Percentiles rank a stretch among this genome's conserved stretches.
phyloP scores from a whole-genome alignment of 2,329 filamentous ascomycete species.

The Pyrenochaeta sp. region DNA sequence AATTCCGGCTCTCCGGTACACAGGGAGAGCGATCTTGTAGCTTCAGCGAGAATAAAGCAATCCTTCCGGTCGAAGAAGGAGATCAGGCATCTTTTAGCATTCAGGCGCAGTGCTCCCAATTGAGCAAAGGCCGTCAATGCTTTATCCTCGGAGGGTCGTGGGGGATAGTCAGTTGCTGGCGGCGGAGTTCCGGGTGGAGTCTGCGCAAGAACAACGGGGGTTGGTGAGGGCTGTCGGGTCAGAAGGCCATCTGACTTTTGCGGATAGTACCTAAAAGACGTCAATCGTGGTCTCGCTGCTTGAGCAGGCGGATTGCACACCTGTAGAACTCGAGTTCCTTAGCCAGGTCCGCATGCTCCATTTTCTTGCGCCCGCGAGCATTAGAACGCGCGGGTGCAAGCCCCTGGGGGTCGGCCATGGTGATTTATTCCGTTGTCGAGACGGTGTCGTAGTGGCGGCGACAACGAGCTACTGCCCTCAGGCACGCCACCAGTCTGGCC shows the following conservation, averaged over 20 bases:
- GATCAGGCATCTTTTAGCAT: slow-evolving; percentile 45
- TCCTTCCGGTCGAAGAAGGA: slow-evolving; percentile 50
- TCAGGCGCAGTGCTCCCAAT: slow-evolving; percentile 47
- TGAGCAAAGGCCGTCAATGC: slow-evolving; percentile 49
- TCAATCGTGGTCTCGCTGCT: too few species aligned
- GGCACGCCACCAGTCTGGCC: slow-evolving; percentile 3
- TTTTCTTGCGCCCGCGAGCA: slow-evolving; percentile 11
- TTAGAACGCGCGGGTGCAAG: slow-evolving; percentile 6
- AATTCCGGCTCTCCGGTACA: slow-evolving; percentile 36
- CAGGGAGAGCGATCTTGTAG: slow-evolving; percentile 39
- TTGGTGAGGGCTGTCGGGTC: slow-evolving; percentile 27
- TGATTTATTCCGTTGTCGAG: neutral
- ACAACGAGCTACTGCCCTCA: neutral
- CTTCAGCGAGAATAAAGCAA: slow-evolving; percentile 47
- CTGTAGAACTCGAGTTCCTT: slow-evolving; percentile 39
- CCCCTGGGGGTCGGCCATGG: slow-evolving; percentile 6
- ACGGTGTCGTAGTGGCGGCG: neutral
- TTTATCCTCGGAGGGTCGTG: slow-evolving; percentile 39
- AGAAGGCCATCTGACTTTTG: slow-evolving; percentile 26
- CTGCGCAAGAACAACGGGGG: slow-evolving; percentile 21
- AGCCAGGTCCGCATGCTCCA: slow-evolving; percentile 22
- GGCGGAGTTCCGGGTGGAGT: slow-evolving; percentile 18
- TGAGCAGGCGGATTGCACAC: slow-evolving; percentile 13
- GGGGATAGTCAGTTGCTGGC: slow-evolving; percentile 11
- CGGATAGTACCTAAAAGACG: slow-evolving; percentile 36